Evolutionary conservation across 768 basidiomycete species (phyloP), one percentile per base, ranked within the genome.

Genomic region (Lactarius sanguifluus): DNA sequence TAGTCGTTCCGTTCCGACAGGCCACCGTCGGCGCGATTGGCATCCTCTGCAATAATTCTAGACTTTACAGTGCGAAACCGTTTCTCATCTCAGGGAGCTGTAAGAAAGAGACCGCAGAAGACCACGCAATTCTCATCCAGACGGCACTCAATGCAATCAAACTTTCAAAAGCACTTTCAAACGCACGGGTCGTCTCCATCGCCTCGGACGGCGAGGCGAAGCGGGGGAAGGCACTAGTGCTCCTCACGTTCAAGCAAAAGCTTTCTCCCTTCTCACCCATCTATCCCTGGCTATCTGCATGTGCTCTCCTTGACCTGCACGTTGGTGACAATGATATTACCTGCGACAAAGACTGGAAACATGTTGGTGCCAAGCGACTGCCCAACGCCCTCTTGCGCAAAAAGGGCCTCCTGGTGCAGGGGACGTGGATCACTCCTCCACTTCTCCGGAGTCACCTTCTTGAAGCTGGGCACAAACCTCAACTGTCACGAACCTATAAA

Each of bases 1-100:
- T 28, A 6, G 15, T 5, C 5, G 25, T 6, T 28, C 16, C 28
- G 10, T 60, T 36, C 30, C 30, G 1, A 30, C 30, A 66, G 65
- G 59, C 65, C 3, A 66, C 65, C 1, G 23, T 66, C 5, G 65
- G 65, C 12, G 55, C 59, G 0, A 43, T 66, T n/a, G 43, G 50
- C 2, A 5, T 66, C 1, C 32, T 61, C 1, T 15, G 20, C 16
- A 9, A 8, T 23, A 23, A 41, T 41, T 41, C 13, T 6, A 41
- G 40, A 18, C 59, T 66, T 16, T 66, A 66, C 12, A 61, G 65
- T 45, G 54, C 59, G 0, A 12, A n/a, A 2, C 65, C 59, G 0
- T 30, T 63, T 4, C 55, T 63, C 13, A n/a, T 55, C 7, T 64
- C 56, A 7, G 55, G 62, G 12, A 45, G 56, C 38, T 64, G 62